Conservation (phyloP, 768 basidiomycete genomes). For the Tulasnella sp. region DNA sequence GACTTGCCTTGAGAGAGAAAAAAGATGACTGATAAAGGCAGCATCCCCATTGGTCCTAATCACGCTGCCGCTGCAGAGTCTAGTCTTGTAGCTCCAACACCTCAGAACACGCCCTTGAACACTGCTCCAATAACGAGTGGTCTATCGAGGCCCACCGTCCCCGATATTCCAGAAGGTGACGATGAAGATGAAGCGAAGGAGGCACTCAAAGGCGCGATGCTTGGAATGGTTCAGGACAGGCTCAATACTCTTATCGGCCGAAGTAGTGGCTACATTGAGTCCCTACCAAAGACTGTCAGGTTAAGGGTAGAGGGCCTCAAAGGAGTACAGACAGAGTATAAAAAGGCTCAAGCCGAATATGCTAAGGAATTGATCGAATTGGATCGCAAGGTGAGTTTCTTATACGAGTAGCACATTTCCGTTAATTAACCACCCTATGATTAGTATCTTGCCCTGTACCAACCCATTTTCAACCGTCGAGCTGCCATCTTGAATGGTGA, state of each 20-base stretch:
- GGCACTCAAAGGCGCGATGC: constrained; percentile 43
- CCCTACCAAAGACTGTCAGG: constrained; percentile 67
- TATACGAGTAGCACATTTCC: constrained; percentile 11
- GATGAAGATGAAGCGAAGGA: constrained; percentile 37
- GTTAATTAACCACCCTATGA: background rate
- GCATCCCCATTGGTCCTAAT: too few relatives aligned
- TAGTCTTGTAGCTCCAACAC: constrained; percentile 73
- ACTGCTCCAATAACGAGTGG: constrained; percentile 68
- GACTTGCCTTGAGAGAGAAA: too few relatives aligned
- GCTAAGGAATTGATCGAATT: constrained; percentile 90
- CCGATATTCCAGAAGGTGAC: constrained; percentile 30
- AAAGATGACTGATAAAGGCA: too few relatives aligned
- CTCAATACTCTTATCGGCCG: constrained; percentile 76
- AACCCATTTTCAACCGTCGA: constrained; percentile 78
- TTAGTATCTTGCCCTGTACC: constrained; percentile 32
- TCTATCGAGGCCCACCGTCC: constrained; percentile 56
- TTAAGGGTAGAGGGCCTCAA: constrained; percentile 82
- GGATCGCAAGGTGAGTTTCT: constrained; percentile 71
- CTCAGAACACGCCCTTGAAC: constrained; percentile 80
- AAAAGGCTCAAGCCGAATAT: constrained; percentile 83
- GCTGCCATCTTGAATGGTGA: constrained; percentile 69
- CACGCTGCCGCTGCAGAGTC: too few relatives aligned
- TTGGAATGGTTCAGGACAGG: constrained; percentile 75
- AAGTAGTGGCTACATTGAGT: constrained; percentile 91
- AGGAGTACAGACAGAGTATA: constrained; percentile 85